Conservation (phyloP, 2,329 filamentous ascomycete genomes). For the Daldinia sp. region DNA sequence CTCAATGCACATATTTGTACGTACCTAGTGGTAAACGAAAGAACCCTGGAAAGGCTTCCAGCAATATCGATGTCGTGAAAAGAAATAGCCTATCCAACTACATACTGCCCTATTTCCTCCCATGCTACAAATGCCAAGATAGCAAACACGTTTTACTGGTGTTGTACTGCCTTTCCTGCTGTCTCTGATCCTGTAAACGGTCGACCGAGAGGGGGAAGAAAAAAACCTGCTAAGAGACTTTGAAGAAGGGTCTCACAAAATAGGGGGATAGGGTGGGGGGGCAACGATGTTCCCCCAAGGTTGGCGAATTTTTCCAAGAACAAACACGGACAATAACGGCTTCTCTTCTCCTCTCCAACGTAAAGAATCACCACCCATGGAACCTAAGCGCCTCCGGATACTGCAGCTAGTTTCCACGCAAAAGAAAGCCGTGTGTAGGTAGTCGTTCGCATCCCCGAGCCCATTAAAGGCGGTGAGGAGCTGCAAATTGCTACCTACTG, state of each 20-base stretch:
- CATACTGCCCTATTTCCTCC: not conserved
- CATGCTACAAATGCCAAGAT: slow-evolving; percentile 20
- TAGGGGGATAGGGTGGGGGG: not conserved
- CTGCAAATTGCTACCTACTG: slow-evolving; percentile 2
- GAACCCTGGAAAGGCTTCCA: not conserved
- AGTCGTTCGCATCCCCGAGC: not conserved
- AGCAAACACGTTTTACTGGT: slow-evolving; percentile 19
- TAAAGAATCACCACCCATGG: not conserved
- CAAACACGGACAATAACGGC: not conserved
- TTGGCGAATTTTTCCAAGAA: not conserved
- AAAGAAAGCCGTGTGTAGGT: not conserved
- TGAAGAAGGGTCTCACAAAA: slow-evolving; percentile 1
- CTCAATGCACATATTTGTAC: not conserved
- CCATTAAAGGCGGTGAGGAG: slow-evolving; percentile 4
- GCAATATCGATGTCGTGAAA: not conserved
- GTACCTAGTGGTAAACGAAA: not conserved
- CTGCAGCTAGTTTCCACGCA: slow-evolving; percentile 6
- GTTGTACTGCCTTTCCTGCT: slow-evolving; percentile 27
- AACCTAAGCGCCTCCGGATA: slow-evolving; percentile 4
- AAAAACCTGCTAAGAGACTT: not conserved
- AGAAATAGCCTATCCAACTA: not conserved
- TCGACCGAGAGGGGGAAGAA: not conserved
- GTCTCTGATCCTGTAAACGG: slow-evolving; percentile 11
- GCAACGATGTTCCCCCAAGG: not conserved
- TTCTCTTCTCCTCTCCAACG: not conserved